Conservation (phyloP, 140 eudicot genomes). For the Senecio squalidus region DNA sequence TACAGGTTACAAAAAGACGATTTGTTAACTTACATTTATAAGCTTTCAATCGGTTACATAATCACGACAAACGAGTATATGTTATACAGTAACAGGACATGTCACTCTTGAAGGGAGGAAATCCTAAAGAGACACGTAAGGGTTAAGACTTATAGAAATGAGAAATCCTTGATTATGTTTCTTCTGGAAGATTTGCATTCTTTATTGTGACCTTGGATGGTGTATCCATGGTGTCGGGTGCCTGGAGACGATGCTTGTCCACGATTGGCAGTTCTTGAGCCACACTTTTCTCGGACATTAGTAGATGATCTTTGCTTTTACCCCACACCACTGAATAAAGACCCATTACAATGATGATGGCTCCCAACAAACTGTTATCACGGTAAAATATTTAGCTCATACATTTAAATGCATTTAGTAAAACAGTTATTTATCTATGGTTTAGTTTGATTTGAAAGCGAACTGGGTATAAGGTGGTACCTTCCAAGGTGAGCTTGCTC, state of each 20-base stretch:
- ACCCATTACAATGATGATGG: conserved; percentile 71
- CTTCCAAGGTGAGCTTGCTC: conserved; percentile 95
- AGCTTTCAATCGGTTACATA: background rate
- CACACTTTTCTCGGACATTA: conserved; percentile 31
- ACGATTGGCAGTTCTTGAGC: conserved; percentile 49
- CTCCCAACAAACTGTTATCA: conserved; percentile 76
- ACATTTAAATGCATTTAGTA: background rate
- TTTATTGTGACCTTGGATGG: conserved; percentile 11
- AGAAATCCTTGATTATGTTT: conserved; percentile 15
- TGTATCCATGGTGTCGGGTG: conserved; percentile 15
- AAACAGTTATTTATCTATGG: background rate
- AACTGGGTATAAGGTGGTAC: conserved; percentile 26
- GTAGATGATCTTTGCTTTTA: conserved; percentile 66
- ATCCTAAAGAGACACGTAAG: background rate
- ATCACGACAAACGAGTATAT: background rate
- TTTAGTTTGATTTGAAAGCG: background rate
- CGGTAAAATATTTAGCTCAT: background rate
- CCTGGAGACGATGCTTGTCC: conserved; percentile 18
- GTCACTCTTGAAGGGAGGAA: conserved; percentile 2
- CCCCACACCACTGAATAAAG: conserved; percentile 99
- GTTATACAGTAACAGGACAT: background rate
- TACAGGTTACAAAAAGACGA: too few species aligned
- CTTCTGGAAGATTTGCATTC: conserved; percentile 17
- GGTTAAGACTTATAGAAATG: background rate
- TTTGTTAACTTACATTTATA: background rate